Conservation (phyloP, 2,329 filamentous ascomycete species). For the Neopestalotiopsis rosae region DNA sequence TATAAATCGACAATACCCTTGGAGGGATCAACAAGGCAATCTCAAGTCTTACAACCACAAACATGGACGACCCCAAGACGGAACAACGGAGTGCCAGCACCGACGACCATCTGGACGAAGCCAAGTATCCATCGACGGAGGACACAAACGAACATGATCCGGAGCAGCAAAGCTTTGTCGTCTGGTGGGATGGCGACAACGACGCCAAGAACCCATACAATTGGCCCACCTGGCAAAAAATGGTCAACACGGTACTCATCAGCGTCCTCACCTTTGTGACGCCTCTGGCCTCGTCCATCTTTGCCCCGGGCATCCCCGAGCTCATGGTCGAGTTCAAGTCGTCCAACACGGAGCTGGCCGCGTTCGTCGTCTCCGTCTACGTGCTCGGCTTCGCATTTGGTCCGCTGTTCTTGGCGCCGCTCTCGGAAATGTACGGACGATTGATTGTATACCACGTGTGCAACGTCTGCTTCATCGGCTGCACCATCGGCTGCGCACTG, state of each 20-base stretch:
- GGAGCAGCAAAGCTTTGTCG: not conserved
- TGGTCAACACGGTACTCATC: constrained; percentile 15
- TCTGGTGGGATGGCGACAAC: constrained; percentile 27
- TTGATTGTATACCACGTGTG: constrained; percentile 52
- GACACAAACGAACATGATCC: not conserved
- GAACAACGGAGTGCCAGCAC: not conserved
- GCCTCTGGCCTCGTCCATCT: constrained; percentile 20
- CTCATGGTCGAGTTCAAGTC: constrained; percentile 20
- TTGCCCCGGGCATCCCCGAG: constrained; percentile 21
- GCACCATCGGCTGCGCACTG: constrained; percentile 53
- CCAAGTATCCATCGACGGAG: not conserved
- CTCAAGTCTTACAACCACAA: not conserved
- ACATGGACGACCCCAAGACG: not conserved
- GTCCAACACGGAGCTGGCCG: constrained; percentile 16
- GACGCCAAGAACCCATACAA: constrained; percentile 60
- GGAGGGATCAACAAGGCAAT: no score
- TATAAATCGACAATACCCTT: not conserved
- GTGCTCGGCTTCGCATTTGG: constrained; percentile 39
- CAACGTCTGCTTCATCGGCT: constrained; percentile 47
- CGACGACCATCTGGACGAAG: not conserved
- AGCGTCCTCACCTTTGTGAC: constrained; percentile 20
- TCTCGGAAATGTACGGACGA: constrained; percentile 64
- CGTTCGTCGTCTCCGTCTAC: constrained; percentile 22
- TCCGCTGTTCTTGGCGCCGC: constrained; percentile 60
- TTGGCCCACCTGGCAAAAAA: constrained; percentile 43